Base-by-base conservation (phyloP, 495 filamentous ascomycete species). In the Penicillium odoratum region DNA sequence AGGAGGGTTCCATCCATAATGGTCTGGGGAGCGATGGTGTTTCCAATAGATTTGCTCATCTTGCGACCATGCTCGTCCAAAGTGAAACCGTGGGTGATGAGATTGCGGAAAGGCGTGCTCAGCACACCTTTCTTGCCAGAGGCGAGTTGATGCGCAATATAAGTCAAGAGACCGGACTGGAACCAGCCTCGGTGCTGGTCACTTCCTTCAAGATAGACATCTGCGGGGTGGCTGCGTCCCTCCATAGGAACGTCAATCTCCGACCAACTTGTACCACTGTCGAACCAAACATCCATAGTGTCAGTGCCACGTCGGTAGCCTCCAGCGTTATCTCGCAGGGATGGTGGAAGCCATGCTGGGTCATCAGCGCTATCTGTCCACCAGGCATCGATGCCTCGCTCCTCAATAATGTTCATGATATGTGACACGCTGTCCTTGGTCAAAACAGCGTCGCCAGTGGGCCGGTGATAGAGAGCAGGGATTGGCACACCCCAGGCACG, bases 221-320 rank as follows among this genome's bases (percentile, higher is more conserved):
- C 93, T 1, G 91, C 90, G 25, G 85, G 81, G 21, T 80, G 76
- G 30, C 74, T 71, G 52, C 85, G 79, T 21, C 61, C 64, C 13
- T 67, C 58, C 3, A 30, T 38, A 45, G 66, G 67, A 15, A 60
- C 44, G 46, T 74, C 63, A 28, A 87, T 77, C 49, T 80, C 76
- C 0, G 91, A 87, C 94, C 94, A 99, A 67, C 90, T 97, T 50
- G 90, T 97, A 6, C 94, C 94, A 61, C 93, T 97, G 70, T 99
- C 94, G 65, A 98, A 98, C 94, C 94, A 99, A 25, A 99, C 94
- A 73, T 99, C 94, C 94, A 99, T 98, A 0, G 94, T 99, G 62
- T 99, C 95, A n/a, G 76, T 88, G 18, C 94, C 93, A 54, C 94
- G 87, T 58, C 81, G 74, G 60, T 86, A 94, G 11, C 70, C 69